Percentiles rank a stretch among this genome's conserved stretches.
phyloP scores from a whole-genome alignment of 352 stramenopile species.

The Globisporangium yorkense region DNA sequence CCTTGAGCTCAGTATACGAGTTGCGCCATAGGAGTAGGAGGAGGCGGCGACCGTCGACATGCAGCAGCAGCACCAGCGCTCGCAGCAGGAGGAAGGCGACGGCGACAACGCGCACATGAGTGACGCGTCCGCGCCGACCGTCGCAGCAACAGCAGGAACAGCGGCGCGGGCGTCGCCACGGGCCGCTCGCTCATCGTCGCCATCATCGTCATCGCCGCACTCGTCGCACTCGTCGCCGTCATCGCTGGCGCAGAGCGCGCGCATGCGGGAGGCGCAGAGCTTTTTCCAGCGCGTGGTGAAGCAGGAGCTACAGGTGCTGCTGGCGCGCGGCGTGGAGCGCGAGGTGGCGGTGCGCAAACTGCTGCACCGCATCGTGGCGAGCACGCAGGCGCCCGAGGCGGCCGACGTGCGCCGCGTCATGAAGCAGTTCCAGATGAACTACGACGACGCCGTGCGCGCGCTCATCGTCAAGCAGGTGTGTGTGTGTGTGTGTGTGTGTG shows the following conservation, averaged over 20 bases:
- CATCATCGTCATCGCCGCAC: not conserved
- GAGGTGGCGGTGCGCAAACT: slow-evolving; percentile 72
- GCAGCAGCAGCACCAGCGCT: no score
- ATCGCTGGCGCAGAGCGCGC: slow-evolving; percentile 20
- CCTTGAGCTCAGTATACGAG: no score
- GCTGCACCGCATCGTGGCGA: slow-evolving; percentile 68
- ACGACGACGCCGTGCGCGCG: slow-evolving; percentile 77
- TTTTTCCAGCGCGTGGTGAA: slow-evolving; percentile 77
- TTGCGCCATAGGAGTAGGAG: no score
- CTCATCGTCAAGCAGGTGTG: slow-evolving; percentile 79
- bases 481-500: not conserved
- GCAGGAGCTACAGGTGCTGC: slow-evolving; percentile 66
- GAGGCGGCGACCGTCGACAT: no score
- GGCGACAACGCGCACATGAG: slow-evolving; percentile 12
- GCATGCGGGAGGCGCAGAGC: slow-evolving; percentile 65
- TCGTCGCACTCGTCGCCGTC: not conserved
- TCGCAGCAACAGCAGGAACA: slow-evolving; percentile 1
- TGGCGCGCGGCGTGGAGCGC: slow-evolving; percentile 42
- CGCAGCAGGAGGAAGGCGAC: not conserved
- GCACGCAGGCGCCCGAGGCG: slow-evolving; percentile 48
- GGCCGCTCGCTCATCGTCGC: not conserved
- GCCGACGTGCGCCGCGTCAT: slow-evolving; percentile 70
- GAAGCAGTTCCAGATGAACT: slow-evolving; percentile 83
- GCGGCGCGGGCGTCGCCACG: not conserved
- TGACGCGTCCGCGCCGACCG: not conserved